A percentile compares a stretch with the other conserved stretches of the same genome.
phyloP scores from a whole-genome alignment of 2,329 filamentous ascomycete species.

The Aspergillus sp. region DNA sequence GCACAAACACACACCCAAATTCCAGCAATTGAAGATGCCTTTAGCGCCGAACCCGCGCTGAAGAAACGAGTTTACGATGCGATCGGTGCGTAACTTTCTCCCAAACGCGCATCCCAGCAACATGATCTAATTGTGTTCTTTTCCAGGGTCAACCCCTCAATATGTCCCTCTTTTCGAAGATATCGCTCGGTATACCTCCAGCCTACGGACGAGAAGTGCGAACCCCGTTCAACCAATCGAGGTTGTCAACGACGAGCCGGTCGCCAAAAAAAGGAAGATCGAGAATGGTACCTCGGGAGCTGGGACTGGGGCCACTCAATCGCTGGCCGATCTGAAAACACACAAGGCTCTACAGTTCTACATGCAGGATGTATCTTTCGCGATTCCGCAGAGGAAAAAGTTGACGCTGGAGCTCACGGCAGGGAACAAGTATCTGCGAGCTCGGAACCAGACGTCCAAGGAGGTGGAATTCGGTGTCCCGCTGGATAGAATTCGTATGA shows the following conservation, averaged over 20 bases:
- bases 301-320: conserved; percentile 26
- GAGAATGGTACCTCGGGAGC: conserved; percentile 33
- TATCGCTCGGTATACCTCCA: conserved; percentile 48
- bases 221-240: conserved; percentile 28
- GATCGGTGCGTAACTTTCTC: conserved; percentile 36
- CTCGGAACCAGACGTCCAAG: conserved; percentile 51
- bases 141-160: conserved; percentile 38
- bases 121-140: conserved; percentile 10
- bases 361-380: conserved; percentile 59
- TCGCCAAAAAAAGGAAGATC: conserved; percentile 52
- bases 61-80: conserved; percentile 45
- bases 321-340: conserved; percentile 32
- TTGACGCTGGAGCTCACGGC: conserved; percentile 58
- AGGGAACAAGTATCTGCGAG: conserved; percentile 45
- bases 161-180: conserved; percentile 48
- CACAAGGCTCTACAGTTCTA: conserved; percentile 43
- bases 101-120: conserved; percentile 5
- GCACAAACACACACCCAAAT: conserved; percentile 14
- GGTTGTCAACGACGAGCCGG: conserved; percentile 32
- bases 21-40: conserved; percentile 41
- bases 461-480: conserved; percentile 55
- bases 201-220: conserved; percentile 35
- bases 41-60: conserved; percentile 39
- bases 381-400: conserved; percentile 64
- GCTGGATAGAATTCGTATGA: conserved; percentile 51